A percentile compares a stretch with the other conserved stretches of the same genome.
Evolutionary conservation across 441 rosid genomes (phyloP).

Genomic region (Gossypium aridum): DNA sequence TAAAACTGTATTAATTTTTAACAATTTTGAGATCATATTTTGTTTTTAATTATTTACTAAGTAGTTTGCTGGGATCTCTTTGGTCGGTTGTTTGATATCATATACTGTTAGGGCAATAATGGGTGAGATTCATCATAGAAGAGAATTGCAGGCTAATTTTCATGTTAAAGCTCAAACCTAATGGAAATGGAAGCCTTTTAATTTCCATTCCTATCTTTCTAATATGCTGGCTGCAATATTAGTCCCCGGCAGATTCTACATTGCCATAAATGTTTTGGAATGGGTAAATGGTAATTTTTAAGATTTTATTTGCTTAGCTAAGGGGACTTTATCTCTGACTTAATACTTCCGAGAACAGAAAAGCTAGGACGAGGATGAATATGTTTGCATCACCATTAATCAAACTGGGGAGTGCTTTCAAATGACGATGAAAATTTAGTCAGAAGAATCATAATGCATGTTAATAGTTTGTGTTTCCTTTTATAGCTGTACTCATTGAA

Average conservation of each 20-base stretch:
- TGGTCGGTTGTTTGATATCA: not conserved
- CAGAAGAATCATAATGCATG: not conserved
- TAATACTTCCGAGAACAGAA: not conserved
- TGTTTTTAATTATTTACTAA: not conserved
- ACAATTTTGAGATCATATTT: not conserved
- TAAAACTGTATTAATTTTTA: not conserved
- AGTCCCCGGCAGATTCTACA: not conserved
- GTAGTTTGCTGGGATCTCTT: not conserved
- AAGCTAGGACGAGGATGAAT: not conserved
- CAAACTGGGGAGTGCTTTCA: not conserved
- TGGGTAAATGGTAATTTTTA: not conserved
- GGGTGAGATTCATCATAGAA: not conserved
- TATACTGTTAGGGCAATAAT: not conserved
- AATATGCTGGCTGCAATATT: not conserved
- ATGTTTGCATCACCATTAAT: not conserved
- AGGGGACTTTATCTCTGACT: not conserved
- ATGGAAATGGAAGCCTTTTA: not conserved
- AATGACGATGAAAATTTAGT: not conserved
- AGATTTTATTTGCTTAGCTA: not conserved
- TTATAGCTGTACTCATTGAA: not conserved
- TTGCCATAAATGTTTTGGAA: not conserved
- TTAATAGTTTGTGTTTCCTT: not conserved
- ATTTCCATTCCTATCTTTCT: not conserved
- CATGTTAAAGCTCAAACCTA: not conserved
- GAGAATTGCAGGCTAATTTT: not conserved